phyloP scores from a whole-genome alignment of 208 protist genomes.

The Trypanosoma melophagium region DNA sequence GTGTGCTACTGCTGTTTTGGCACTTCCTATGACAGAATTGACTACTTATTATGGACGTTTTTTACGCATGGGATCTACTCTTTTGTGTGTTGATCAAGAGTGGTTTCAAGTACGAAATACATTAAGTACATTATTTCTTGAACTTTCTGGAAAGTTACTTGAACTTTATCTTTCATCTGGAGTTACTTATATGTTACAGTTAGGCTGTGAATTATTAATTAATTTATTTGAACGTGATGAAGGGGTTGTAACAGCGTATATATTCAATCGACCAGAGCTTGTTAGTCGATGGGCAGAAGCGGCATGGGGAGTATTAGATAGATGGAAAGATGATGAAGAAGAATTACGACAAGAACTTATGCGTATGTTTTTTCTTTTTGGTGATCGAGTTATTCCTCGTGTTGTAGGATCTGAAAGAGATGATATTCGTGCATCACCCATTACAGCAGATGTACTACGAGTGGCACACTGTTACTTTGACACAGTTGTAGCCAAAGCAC shows the following conservation, averaged over 20 bases:
- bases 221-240: slow-evolving; percentile 80
- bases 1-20: slow-evolving; percentile 44
- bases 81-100: slow-evolving; percentile 52
- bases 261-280: slow-evolving; percentile 35
- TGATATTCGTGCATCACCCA: neutral
- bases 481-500: slow-evolving; percentile 66
- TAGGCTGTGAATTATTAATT: slow-evolving; percentile 65
- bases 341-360: slow-evolving; percentile 75
- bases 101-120: slow-evolving; percentile 41
- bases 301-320: slow-evolving; percentile 41
- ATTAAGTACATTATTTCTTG: slow-evolving; percentile 43
- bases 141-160: slow-evolving; percentile 43
- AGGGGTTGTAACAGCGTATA: slow-evolving; percentile 41
- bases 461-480: slow-evolving; percentile 63
- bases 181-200: slow-evolving; percentile 44
- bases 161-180: slow-evolving; percentile 16
- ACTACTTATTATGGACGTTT: slow-evolving; percentile 38
- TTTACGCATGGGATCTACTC: slow-evolving; percentile 57
- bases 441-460: slow-evolving; percentile 3
- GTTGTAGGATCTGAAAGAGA: neutral
- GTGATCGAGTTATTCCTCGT: slow-evolving; percentile 54
- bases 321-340: slow-evolving; percentile 56
- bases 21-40: slow-evolving; percentile 36
- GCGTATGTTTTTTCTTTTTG: slow-evolving; percentile 76
- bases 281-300: slow-evolving; percentile 55